These are phyloP conservation scores for Lipomyces japonicus DNA, from an alignment of 805 yeast genomes.

Conservation along the genomic window DNA sequence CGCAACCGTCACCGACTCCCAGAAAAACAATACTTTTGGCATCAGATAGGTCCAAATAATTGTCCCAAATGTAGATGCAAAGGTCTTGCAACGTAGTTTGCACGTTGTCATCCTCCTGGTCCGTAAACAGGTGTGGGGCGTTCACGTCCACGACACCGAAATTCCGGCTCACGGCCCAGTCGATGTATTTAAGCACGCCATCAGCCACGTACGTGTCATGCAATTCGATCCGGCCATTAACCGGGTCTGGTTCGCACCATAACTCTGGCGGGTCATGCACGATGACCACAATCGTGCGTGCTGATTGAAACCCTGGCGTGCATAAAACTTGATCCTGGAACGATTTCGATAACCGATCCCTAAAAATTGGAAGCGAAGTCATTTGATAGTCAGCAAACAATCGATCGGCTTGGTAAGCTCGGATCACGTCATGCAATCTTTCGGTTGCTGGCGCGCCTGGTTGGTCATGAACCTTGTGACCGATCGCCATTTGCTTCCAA, in stretches of 20 bases:
- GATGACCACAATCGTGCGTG: conserved; percentile 61
- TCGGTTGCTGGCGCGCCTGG: conserved; percentile 25
- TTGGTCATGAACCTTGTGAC: conserved; percentile 39
- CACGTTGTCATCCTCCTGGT: conserved; percentile 42
- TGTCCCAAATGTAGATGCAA: conserved; percentile 81
- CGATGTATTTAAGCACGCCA: conserved; percentile 63
- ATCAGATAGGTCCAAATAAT: conserved; percentile 72
- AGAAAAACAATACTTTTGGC: conserved; percentile 69
- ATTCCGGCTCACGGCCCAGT: conserved; percentile 58
- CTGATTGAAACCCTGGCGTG: conserved; percentile 57
- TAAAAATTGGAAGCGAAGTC: conserved; percentile 61
- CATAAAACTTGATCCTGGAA: conserved; percentile 64
- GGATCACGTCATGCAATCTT: conserved; percentile 63
- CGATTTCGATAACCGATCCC: conserved; percentile 45
- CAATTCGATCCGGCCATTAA: conserved; percentile 72
- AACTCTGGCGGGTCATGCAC: conserved; percentile 91
- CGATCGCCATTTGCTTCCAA: conserved; percentile 82
- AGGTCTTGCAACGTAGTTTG: conserved; percentile 69
- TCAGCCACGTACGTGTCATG: conserved; percentile 71
- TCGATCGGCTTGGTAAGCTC: conserved; percentile 59
- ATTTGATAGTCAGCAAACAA: conserved; percentile 55
- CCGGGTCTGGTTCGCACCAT: conserved; percentile 81
- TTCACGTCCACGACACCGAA: conserved; percentile 82
- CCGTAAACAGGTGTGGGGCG: conserved; percentile 57
- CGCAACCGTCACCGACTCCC: conserved; percentile 87